Conservation (phyloP, 2,329 filamentous ascomycete genomes). For the Cladophialophora chaetospira region DNA sequence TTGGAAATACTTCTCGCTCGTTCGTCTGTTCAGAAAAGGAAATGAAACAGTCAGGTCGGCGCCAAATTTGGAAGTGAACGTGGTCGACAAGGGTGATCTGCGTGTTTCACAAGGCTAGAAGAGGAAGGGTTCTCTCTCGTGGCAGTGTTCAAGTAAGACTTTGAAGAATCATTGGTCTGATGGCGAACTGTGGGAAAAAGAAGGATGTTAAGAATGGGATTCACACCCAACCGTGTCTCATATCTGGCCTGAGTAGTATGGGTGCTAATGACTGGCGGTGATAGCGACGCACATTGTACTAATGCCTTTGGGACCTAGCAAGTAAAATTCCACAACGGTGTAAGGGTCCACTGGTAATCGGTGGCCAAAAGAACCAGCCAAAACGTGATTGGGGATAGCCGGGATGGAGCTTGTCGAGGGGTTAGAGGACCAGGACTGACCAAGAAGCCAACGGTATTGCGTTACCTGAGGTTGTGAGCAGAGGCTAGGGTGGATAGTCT, state of each 20-base stretch:
- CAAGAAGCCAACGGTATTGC: slow-evolving; percentile 14
- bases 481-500: slow-evolving; percentile 13
- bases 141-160: slow-evolving; percentile 13
- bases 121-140: slow-evolving; percentile 18
- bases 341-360: slow-evolving; percentile 18
- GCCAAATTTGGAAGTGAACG: slow-evolving; percentile 30
- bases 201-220: slow-evolving; percentile 18
- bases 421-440: slow-evolving; percentile 18
- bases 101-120: slow-evolving; percentile 25
- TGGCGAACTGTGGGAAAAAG: slow-evolving; percentile 1
- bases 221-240: slow-evolving; percentile 23
- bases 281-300: slow-evolving; percentile 26
- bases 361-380: slow-evolving; percentile 21
- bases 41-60: slow-evolving; percentile 27
- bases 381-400: slow-evolving; percentile 17
- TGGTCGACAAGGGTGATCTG: slow-evolving; percentile 19
- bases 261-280: slow-evolving; percentile 22
- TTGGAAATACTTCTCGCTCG: slow-evolving; percentile 8
- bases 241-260: slow-evolving; percentile 23
- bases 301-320: slow-evolving; percentile 24
- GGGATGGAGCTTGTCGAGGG: slow-evolving; percentile 11
- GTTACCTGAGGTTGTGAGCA: slow-evolving; percentile 5
- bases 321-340: slow-evolving; percentile 26
- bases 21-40: slow-evolving; percentile 21
- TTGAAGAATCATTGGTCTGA: slow-evolving; percentile 21